Percentiles rank a stretch among this genome's conserved stretches.
Evolutionary conservation across 1,139 yeast genomes (phyloP).

Genomic region (Geotrichum reessii): DNA sequence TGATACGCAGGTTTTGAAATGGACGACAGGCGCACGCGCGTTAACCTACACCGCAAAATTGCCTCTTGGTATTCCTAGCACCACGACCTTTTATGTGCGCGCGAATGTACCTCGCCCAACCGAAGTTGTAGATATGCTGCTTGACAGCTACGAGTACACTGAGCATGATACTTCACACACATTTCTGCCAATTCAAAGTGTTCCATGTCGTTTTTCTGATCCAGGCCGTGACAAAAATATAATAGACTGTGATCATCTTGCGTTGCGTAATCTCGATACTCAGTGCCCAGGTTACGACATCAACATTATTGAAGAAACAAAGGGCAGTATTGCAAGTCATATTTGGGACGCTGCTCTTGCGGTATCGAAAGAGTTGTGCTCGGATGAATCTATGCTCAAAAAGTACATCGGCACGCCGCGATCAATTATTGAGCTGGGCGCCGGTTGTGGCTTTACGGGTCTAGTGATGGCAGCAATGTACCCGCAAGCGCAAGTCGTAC

Average conservation of each 20-base stretch:
- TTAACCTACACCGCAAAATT: constrained; percentile 7
- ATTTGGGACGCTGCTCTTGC: constrained; percentile 29
- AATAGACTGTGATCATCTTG: constrained; percentile 13
- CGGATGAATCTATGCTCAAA: constrained; percentile 6
- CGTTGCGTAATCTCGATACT: constrained; percentile 12
- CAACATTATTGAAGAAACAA: constrained; percentile 26
- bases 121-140: constrained; percentile 10
- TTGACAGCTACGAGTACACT: constrained; percentile 12
- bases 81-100: constrained; percentile 3
- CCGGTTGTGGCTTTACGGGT: constrained; percentile 33
- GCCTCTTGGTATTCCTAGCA: neutral
- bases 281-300: constrained; percentile 15
- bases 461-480: constrained; percentile 23
- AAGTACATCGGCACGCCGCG: constrained; percentile 14
- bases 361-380: constrained; percentile 17
- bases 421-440: constrained; percentile 29
- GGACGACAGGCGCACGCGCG: constrained; percentile 17
- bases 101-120: constrained; percentile 15
- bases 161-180: constrained; percentile 3
- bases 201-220: constrained; percentile 5
- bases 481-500: constrained; percentile 21
- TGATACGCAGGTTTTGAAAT: constrained; percentile 6
- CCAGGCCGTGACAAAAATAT: constrained; percentile 6
- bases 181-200: constrained; percentile 10
- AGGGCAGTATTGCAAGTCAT: constrained; percentile 30